phyloP scores from a whole-genome alignment of 352 stramenopile species.

The Pythium grandisporangium region DNA sequence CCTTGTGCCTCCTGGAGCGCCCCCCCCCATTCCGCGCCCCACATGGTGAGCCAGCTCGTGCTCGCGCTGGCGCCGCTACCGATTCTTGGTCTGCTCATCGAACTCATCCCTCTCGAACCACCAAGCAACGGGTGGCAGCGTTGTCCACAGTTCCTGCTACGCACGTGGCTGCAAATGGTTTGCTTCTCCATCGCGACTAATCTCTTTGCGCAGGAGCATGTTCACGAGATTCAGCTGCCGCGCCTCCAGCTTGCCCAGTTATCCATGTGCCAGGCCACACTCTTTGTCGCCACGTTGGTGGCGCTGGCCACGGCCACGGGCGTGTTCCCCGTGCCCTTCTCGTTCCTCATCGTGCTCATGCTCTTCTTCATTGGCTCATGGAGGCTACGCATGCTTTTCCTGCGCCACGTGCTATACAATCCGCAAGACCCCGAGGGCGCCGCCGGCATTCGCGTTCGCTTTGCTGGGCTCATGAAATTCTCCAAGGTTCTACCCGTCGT shows the following conservation, averaged over 20 bases:
- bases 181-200: constrained; percentile 7
- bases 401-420: neutral
- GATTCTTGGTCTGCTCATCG: no score
- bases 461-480: constrained; percentile 3
- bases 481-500: constrained; percentile 3
- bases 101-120: constrained; percentile 3
- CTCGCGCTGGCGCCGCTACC: no score
- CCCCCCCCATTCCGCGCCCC: no score
- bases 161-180: constrained; percentile 10
- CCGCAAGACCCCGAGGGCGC: neutral
- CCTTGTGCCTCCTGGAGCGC: no score
- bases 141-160: constrained; percentile 16
- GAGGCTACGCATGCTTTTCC: constrained; percentile 2
- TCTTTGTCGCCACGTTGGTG: constrained; percentile 15
- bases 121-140: constrained; percentile 1
- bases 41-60: no score
- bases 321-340: constrained; percentile 26
- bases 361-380: constrained; percentile 9
- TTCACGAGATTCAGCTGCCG: constrained; percentile 14
- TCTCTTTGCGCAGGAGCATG: constrained; percentile 12
- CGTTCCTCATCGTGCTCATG: constrained; percentile 6
- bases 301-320: constrained; percentile 1
- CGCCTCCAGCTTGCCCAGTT: constrained; percentile 8
- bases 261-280: constrained; percentile 2
- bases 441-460: constrained; percentile 1